Percentiles rank a stretch among this genome's conserved stretches.
Evolutionary conservation across 176 grass and related monocot species (phyloP).

Genomic region (Eragrostis curvula): DNA sequence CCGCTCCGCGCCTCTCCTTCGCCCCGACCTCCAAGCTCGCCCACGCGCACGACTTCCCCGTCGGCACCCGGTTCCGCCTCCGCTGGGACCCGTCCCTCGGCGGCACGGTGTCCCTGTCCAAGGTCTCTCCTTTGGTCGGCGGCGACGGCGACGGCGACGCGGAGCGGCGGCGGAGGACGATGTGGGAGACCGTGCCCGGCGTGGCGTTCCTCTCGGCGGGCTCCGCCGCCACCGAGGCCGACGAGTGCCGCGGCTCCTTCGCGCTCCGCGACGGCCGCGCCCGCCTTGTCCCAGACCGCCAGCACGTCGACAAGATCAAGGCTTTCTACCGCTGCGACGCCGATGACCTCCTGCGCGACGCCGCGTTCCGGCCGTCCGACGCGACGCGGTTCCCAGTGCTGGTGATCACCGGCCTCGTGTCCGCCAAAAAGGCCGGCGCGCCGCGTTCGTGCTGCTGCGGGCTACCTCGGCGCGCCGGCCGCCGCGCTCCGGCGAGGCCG

Average conservation of each 20-base stretch:
- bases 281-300: conserved; percentile 60
- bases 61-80: conserved; percentile 66
- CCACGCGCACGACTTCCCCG: conserved; percentile 52
- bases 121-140: neutral
- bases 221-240: conserved; percentile 52
- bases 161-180: conserved; percentile 8
- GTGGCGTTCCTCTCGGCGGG: conserved; percentile 80
- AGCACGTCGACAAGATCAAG: conserved; percentile 66
- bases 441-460: conserved; percentile 38
- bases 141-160: neutral
- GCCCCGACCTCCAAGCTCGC: conserved; percentile 55
- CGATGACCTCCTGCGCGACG: conserved; percentile 47
- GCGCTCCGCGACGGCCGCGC: conserved; percentile 64
- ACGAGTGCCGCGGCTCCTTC: conserved; percentile 86
- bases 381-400: conserved; percentile 59
- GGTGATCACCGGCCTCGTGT: conserved; percentile 58
- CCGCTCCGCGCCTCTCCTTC: conserved; percentile 56
- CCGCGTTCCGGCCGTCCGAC: conserved; percentile 34
- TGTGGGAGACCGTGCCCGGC: conserved; percentile 77
- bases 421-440: conserved; percentile 39
- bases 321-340: conserved; percentile 48
- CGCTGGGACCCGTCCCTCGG: conserved; percentile 57
- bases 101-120: conserved; percentile 33
- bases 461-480: neutral
- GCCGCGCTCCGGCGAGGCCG: conserved; percentile 23